Evolutionary conservation across 768 basidiomycete species (phyloP).

Genomic region (Hygrophorus pudorinus): DNA sequence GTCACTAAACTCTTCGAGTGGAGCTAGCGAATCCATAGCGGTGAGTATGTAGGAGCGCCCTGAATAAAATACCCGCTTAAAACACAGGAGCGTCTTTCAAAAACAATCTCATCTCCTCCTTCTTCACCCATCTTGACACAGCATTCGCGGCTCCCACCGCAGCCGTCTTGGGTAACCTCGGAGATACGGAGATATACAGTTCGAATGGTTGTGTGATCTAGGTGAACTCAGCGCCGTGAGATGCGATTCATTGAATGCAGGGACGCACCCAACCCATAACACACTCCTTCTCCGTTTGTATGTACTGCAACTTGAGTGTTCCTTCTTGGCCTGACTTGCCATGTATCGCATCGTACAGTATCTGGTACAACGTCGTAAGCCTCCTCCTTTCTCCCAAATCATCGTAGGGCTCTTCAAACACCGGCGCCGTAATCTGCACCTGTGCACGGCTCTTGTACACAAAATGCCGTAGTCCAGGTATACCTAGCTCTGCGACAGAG

Average conservation of each 20-base stretch:
- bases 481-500: slow-evolving; percentile 63
- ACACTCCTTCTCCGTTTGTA: slow-evolving; percentile 77
- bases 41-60: too few relatives aligned
- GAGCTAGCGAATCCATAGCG: too few relatives aligned
- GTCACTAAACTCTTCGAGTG: too few relatives aligned
- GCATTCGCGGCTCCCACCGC: slow-evolving; percentile 83
- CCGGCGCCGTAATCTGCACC: slow-evolving; percentile 82
- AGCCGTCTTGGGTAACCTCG: slow-evolving; percentile 79
- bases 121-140: slow-evolving; percentile 85
- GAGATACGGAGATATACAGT: slow-evolving; percentile 76
- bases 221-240: background rate
- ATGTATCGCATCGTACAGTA: slow-evolving; percentile 81
- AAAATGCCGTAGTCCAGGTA: slow-evolving; percentile 89
- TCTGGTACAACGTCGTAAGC: slow-evolving; percentile 80
- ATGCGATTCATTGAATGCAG: background rate
- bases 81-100: slow-evolving; percentile 87
- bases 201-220: slow-evolving; percentile 94
- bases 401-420: slow-evolving; percentile 83
- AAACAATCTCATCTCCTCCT: slow-evolving; percentile 75
- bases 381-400: slow-evolving; percentile 52
- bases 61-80: slow-evolving; percentile 18
- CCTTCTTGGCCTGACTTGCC: slow-evolving; percentile 78
- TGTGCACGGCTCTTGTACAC: slow-evolving; percentile 85
- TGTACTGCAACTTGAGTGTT: slow-evolving; percentile 77
- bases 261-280: slow-evolving; percentile 87